These are phyloP conservation scores for Kazachstania psychrophila DNA, from an alignment of 805 yeast species.

Conservation along the genomic window DNA sequence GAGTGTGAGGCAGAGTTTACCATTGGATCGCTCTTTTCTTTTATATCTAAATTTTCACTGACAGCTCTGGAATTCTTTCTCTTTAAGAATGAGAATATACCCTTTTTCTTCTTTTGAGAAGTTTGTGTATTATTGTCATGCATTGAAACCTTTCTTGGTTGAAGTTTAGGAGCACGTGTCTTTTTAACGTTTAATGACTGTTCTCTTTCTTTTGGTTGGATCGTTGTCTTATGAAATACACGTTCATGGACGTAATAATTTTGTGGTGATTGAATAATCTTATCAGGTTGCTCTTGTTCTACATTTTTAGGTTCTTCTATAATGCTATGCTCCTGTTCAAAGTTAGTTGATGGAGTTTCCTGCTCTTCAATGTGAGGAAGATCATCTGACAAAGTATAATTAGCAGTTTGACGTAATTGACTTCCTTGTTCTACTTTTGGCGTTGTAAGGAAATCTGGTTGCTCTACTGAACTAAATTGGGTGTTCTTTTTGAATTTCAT, in stretches of 20 bases:
- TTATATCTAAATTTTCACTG: not conserved
- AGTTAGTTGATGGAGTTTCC: not conserved
- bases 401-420: not conserved
- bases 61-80: conserved; percentile 13
- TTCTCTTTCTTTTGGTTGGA: no score
- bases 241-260: no score
- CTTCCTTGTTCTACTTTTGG: conserved; percentile 13
- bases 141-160: conserved; percentile 1
- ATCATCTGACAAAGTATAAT: not conserved
- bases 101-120: conserved; percentile 14
- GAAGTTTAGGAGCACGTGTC: not conserved
- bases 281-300: no score
- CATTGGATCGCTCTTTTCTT: conserved; percentile 6
- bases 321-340: no score
- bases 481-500: not conserved
- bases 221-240: no score
- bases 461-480: conserved; percentile 10
- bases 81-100: conserved; percentile 26
- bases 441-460: conserved; percentile 25
- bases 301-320: no score
- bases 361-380: conserved; percentile 2
- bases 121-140: not conserved
- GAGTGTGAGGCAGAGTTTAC: conserved; percentile 5
- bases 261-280: no score
- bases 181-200: no score